Percentiles rank a stretch among this genome's conserved stretches.
Evolutionary conservation across 164 flowering plant species (phyloP).

Genomic region (Taxillus chinensis): DNA sequence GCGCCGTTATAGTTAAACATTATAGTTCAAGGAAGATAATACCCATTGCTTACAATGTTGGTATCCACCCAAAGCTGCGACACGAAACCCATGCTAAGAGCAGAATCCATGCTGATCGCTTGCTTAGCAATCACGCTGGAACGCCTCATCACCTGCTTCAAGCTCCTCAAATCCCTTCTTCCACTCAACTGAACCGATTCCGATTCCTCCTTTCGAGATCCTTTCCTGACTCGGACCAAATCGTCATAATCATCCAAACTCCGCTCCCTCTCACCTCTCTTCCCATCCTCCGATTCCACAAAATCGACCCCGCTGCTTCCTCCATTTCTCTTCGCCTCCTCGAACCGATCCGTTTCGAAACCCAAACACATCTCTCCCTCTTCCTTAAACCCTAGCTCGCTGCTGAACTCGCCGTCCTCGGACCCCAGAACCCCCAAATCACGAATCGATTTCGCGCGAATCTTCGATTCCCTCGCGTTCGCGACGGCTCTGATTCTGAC

Average conservation of each 20-base stretch:
- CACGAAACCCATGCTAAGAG: constrained; percentile 64
- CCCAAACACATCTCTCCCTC: constrained; percentile 10
- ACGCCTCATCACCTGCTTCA: constrained; percentile 47
- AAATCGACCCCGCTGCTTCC: constrained; percentile 13
- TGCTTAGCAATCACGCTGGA: constrained; percentile 73
- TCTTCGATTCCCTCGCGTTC: neutral
- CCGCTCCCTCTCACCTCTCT: neutral
- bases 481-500: neutral
- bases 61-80: constrained; percentile 85
- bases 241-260: constrained; percentile 11
- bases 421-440: constrained; percentile 8
- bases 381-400: constrained; percentile 24
- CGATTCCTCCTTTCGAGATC: constrained; percentile 4
- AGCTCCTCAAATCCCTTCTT: constrained; percentile 16
- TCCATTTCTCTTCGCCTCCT: constrained; percentile 6
- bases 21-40: too few relatives aligned
- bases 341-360: neutral
- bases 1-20: too few relatives aligned
- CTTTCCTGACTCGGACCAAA: constrained; percentile 8
- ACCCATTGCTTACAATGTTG: constrained; percentile 36
- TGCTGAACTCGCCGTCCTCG: constrained; percentile 13
- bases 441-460: constrained; percentile 2
- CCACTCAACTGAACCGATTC: constrained; percentile 10
- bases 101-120: constrained; percentile 68
- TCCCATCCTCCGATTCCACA: constrained; percentile 17